phyloP scores from a whole-genome alignment of 176 grass and related monocot species.

The Zea mays region Zm-B73-REFERENCE-NAM-5.0 NC_050101.1:57936001-57936500 shows the following conservation, averaged over 20 bases:
- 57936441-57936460: conserved; percentile 49
- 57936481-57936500: conserved; percentile 60
- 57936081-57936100: conserved; percentile 82
- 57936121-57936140: conserved; percentile 87
- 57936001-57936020: conserved; percentile 77
- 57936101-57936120: conserved; percentile 99
- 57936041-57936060: conserved; percentile 62
- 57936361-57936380: conserved; percentile 84
- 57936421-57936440: conserved; percentile 44
- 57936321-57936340: conserved; percentile 74
- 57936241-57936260: conserved; percentile 71
- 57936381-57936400: conserved; percentile 82
- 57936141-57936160: conserved; percentile 91
- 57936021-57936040: conserved; percentile 68
- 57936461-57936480: conserved; percentile 47
- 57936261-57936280: conserved; percentile 76
- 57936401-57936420: conserved; percentile 51
- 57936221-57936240: conserved; percentile 59
- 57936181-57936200: conserved; percentile 68
- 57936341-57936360: conserved; percentile 80
- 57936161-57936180: conserved; percentile 60
- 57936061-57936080: conserved; percentile 71
- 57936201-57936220: conserved; percentile 67
- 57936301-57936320: conserved; percentile 68
- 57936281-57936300: conserved; percentile 69